A percentile compares a stretch with the other conserved stretches of the same genome.
Evolutionary conservation across 176 grass and related monocot species (phyloP).

Genomic region (Cenchrus fungigraminus): DNA sequence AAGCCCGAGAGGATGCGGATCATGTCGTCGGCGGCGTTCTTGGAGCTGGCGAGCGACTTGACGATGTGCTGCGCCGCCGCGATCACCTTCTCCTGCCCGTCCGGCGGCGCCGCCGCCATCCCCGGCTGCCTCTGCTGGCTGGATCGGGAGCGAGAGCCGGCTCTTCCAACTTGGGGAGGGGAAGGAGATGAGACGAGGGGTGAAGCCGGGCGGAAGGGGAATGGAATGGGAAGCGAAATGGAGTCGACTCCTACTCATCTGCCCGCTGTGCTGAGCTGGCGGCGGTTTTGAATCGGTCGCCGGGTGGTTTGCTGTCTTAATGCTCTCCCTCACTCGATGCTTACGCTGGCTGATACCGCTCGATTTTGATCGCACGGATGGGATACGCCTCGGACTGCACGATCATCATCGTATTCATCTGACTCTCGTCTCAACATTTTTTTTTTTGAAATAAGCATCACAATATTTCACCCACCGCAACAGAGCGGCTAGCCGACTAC

Average conservation of each 20-base stretch:
- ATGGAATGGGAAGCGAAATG: background rate
- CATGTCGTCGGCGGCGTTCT: slow-evolving; percentile 97
- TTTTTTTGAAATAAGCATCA: too few species aligned
- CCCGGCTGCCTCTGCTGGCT: slow-evolving; percentile 1
- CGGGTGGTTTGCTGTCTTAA: slow-evolving; percentile 22
- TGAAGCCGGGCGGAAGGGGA: background rate
- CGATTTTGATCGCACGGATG: slow-evolving; percentile 25
- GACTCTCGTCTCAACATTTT: background rate
- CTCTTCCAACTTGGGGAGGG: background rate
- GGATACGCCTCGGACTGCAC: slow-evolving; percentile 9
- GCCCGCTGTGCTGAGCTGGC: slow-evolving; percentile 27
- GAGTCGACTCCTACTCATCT: slow-evolving; percentile 12
- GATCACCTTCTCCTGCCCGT: slow-evolving; percentile 88
- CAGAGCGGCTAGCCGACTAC: background rate
- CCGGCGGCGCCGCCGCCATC: slow-evolving; percentile 62
- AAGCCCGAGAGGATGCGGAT: slow-evolving; percentile 91
- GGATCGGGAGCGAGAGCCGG: background rate
- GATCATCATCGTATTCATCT: background rate
- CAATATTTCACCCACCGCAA: background rate
- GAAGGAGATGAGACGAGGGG: background rate
- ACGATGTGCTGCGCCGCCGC: slow-evolving; percentile 85
- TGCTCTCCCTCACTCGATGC: background rate
- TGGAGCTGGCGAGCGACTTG: slow-evolving; percentile 79
- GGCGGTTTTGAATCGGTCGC: slow-evolving; percentile 39
- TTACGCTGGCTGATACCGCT: background rate